phyloP scores from a whole-genome alignment of 345 rosid genomes.

The Eucalyptus pumila region DNA sequence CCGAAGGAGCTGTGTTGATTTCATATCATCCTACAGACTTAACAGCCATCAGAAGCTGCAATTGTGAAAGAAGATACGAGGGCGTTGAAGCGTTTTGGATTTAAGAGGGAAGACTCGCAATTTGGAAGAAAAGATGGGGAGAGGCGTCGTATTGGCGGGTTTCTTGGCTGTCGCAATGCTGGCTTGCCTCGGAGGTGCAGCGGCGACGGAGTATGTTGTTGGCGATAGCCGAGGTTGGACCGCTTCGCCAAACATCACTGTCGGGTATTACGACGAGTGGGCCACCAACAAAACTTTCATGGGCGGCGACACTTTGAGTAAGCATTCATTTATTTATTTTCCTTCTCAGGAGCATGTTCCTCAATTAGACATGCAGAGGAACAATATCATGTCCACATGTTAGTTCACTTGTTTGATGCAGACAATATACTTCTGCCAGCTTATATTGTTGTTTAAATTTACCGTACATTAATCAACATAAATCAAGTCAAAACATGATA shows the following conservation, averaged over 20 bases:
- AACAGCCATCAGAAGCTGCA: not conserved
- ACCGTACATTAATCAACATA: not conserved
- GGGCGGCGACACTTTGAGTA: slow-evolving; percentile 8
- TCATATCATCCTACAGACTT: not conserved
- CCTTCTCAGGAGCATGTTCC: not conserved
- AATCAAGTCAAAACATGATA: not conserved
- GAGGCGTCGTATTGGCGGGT: not conserved
- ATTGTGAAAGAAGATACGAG: not conserved
- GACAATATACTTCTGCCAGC: not conserved
- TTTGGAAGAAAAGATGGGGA: not conserved
- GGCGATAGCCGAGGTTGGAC: not conserved
- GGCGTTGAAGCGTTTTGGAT: not conserved
- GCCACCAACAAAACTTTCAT: not conserved
- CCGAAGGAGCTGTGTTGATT: not conserved
- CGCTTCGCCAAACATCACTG: not conserved
- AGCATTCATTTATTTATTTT: not conserved
- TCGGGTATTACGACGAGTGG: slow-evolving; percentile 2
- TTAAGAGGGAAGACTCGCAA: not conserved
- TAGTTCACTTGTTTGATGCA: not conserved
- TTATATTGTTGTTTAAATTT: not conserved
- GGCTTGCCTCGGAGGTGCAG: not conserved
- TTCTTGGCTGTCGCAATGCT: not conserved
- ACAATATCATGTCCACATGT: not conserved
- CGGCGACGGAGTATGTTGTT: not conserved
- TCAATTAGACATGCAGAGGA: not conserved